Evolutionary conservation across 2,329 filamentous ascomycete genomes (phyloP), one percentile per base, ranked within the genome.

Genomic region (Epichloe amarillans): DNA sequence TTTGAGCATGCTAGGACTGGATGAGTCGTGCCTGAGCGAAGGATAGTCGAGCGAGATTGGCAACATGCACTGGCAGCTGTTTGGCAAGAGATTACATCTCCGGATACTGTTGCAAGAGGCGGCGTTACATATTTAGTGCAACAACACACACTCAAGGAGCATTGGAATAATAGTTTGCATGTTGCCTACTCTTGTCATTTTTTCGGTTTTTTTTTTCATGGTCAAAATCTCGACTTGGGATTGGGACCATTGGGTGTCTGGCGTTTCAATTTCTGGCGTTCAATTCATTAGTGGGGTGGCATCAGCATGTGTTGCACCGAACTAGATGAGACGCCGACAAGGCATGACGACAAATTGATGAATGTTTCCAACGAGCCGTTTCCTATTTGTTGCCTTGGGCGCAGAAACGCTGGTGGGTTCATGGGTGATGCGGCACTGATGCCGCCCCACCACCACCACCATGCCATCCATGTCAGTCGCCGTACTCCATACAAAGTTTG

Each of bases 1-100:
- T 72, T 50, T 72, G 57, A 56, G 33, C 35, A 19, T n/a, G 26
- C 7, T 5, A 33, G 12, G 26, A 11, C 19, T 19, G 19, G 19
- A 19, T 19, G 3, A 3, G 8, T 30, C 26, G 26, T 30, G 26
- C 10, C 38, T 39, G n/a, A 39, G 15, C 3, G 5, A 3, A 39
- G 5, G 38, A 39, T 30, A 10, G 26, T 30, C 26, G 26, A 30
- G 26, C 26, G 26, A 39, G 38, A 39, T 39, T 39, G 38, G 38
- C 12, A 4, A 30, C 4, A 10, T 30, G 40, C 3, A 21, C 40
- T 5, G 3, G n/a, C 12, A 23, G 19, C 4, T 41, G 17, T 3
- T 21, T 42, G 19, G 40, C 19, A 3, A 42, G 26, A 1, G 26
- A 4, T 30, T 30, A 4, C 26, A 10, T 30, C 1, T 8, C 26